Conservation (phyloP, 495 filamentous ascomycete genomes). For the Cryomyces minteri region DNA sequence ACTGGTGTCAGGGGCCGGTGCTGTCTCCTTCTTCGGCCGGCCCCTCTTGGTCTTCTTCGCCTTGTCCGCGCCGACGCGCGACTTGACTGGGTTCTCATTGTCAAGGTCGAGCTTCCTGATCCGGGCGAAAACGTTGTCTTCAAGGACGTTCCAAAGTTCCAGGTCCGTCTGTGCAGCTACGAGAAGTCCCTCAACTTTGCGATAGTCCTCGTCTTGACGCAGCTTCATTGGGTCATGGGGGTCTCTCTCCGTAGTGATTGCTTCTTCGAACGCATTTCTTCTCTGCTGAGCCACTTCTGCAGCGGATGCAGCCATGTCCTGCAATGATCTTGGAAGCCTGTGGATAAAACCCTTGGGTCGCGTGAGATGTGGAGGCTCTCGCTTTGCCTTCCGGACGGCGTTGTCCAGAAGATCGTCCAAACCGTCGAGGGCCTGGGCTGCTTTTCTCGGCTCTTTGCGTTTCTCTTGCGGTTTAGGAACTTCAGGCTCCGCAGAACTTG, state of each 20-base stretch:
- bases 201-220: conserved; percentile 3
- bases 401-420: background rate
- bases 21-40: conserved; percentile 5
- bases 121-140: conserved; percentile 34
- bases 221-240: background rate
- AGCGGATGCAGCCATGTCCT: conserved; percentile 1
- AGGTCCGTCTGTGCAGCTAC: conserved; percentile 35
- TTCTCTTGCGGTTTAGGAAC: no score
- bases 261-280: background rate
- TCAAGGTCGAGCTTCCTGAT: conserved; percentile 12
- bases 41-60: conserved; percentile 11
- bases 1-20: background rate
- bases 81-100: conserved; percentile 12
- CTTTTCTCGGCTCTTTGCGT: no score
- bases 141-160: conserved; percentile 53
- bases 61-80: conserved; percentile 35
- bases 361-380: background rate
- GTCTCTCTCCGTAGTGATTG: no score
- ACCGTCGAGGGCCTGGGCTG: no score
- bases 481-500: no score
- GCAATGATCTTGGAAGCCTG: conserved; percentile 3
- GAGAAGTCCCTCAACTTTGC: conserved; percentile 28
- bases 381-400: conserved; percentile 2
- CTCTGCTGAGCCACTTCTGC: background rate
- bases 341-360: background rate